Base-by-base conservation (phyloP, 371 early-diverging fungal species). In the Mucor circinelloides region DNA sequence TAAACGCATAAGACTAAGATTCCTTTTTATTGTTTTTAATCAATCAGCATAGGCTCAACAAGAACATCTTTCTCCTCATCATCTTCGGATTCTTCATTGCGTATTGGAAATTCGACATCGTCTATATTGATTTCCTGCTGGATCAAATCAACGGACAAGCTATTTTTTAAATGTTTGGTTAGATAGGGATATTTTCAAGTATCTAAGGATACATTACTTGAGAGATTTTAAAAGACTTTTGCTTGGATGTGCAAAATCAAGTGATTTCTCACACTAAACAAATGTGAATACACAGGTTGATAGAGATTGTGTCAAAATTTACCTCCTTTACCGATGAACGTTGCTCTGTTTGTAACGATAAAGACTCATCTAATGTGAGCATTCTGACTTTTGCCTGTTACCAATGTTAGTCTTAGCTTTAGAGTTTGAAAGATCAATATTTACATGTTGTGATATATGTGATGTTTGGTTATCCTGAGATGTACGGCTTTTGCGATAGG, bases 301-400 rank as follows among this genome's bases (percentile, higher is more conserved):
- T 12, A 8, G 12, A 12, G 10, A 23, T 23, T 52, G 10, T 13
- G 23, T 10, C 27, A 13, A 19, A 15, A 13, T 58, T 34, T 71
- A 71, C 71, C 25, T 66, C 40, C 44, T 46, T 48, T 8, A 70
- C 52, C 12, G 61, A 58, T 4, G 66, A 57, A 25, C 34, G 61
- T 25, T 71, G 71, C 28, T 67, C 63, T 32, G 56, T 50, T 66
- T 71, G 71, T 34, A 71, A 54, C 5, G 59, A 42, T 23, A 71
- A 25, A 5, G 67, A 66, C 30, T 71, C 71, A 27, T 71, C 60
- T 21, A 71, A 59, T n/a, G 66, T 63, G 21, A 71, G 31, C 71
- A 71, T 71, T 52, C 60, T 66, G 7, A 71, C 71, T 46, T 71
- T 71, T 58, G 71, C 13, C 71, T 71, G 23, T 15, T 27, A 27